These are phyloP conservation scores for Cladorrhinum sp. DNA, from an alignment of 2,329 filamentous ascomycete species.

Conservation along the genomic window DNA sequence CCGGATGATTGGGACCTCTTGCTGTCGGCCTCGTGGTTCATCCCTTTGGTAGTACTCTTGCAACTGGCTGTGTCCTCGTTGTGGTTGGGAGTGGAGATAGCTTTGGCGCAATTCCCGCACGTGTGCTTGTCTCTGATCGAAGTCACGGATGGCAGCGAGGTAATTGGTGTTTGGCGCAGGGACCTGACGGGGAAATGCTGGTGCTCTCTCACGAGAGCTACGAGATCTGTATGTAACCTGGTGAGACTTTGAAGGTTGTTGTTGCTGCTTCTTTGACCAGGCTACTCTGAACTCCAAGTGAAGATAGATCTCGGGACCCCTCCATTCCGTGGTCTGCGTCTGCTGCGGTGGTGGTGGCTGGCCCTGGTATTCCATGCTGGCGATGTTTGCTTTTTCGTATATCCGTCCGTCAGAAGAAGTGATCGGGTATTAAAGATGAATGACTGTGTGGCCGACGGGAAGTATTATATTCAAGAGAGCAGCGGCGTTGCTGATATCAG, in stretches of 20 bases:
- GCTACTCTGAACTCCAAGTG: conserved; percentile 53
- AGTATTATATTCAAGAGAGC: neutral
- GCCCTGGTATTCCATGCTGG: conserved; percentile 18
- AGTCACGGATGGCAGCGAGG: conserved; percentile 32
- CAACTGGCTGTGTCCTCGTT: conserved; percentile 23
- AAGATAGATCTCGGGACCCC: conserved; percentile 46
- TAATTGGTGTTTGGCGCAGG: conserved; percentile 46
- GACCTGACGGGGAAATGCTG: conserved; percentile 45
- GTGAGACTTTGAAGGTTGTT: conserved; percentile 40
- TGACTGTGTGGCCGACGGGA: conserved; percentile 1
- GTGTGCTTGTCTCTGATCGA: conserved; percentile 29
- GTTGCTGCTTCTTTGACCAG: conserved; percentile 41
- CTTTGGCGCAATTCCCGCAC: conserved; percentile 24
- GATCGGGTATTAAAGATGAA: neutral
- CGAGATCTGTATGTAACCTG: conserved; percentile 48
- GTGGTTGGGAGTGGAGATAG: conserved; percentile 13
- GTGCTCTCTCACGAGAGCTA: conserved; percentile 40
- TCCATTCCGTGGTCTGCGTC: conserved; percentile 12
- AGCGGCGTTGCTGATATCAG: conserved; percentile 7
- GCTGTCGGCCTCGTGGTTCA: conserved; percentile 10
- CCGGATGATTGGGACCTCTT: conserved; percentile 18
- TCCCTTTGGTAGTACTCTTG: conserved; percentile 28
- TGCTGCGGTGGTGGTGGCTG: conserved; percentile 4
- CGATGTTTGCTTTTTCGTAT: neutral
- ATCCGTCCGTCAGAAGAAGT: neutral